A percentile compares a stretch with the other conserved stretches of the same genome.
These are phyloP conservation scores for Chimonanthus praecox DNA, from an alignment of 164 flowering plant species.

Conservation along the genomic window DNA sequence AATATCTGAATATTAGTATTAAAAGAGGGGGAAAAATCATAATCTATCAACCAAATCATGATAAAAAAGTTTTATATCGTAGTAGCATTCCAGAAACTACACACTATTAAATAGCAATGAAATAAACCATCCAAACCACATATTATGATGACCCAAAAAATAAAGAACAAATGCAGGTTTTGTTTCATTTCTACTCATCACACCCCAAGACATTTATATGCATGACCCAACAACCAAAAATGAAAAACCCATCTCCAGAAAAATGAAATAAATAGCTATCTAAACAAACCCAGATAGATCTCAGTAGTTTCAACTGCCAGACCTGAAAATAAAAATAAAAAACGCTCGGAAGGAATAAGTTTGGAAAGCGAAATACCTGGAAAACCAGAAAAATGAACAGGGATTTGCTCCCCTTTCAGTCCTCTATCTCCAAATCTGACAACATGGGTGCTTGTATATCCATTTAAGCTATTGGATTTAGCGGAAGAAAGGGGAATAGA, in stretches of 20 bases:
- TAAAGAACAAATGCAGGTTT: background rate
- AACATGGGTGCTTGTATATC: conserved; percentile 1
- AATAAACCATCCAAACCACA: background rate
- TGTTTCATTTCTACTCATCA: background rate
- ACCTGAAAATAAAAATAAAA: background rate
- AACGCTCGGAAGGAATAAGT: background rate
- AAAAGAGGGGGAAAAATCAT: no score
- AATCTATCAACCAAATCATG: background rate
- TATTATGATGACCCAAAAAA: background rate
- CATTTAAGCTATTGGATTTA: conserved; percentile 3
- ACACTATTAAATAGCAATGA: no score
- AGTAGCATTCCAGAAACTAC: background rate
- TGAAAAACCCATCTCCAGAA: background rate
- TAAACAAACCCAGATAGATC: background rate
- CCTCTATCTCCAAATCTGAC: background rate
- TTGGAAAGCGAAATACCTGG: background rate
- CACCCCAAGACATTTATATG: background rate
- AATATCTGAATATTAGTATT: no score
- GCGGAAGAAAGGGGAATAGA: background rate
- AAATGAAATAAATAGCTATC: background rate
- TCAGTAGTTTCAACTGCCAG: background rate
- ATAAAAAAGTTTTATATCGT: background rate
- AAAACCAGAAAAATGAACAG: background rate
- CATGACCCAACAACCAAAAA: background rate
- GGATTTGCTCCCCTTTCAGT: background rate